Base-by-base conservation (phyloP, 495 filamentous ascomycete species). In the Tirmania nivea region DNA sequence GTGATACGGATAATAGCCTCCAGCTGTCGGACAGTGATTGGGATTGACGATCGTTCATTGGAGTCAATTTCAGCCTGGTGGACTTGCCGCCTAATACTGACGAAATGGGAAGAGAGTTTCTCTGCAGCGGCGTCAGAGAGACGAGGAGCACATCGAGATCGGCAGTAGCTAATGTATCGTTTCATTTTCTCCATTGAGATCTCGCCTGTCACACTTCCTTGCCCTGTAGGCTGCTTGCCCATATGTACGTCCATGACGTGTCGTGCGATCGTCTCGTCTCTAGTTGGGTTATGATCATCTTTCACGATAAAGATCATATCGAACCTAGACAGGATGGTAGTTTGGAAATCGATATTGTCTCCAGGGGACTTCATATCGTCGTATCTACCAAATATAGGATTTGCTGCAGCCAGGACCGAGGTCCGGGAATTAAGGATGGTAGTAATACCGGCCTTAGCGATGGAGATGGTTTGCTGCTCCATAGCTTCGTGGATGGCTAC, bases 241-340 rank as follows among this genome's bases (percentile, higher is more conserved):
- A 95, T 99, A 63, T 95, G 87, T 57, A 96, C 86, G 49, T 81
- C 83, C 84, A 96, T 95, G 59, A 99, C 89, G 73, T 96, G 90
- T 51, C 82, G 84, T 11, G 92, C 92, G 51, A 99, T 95, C 1
- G 75, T 79, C 70, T 96, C 89, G 67, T 99, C 92, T 59, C 86
- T 79, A 42, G 73, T 78, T 42, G 84, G 78, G 50, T 92, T 84
- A 67, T 99, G 92, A 53, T 93, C 86, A 62, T 99, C 92, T 35
- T 84, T 84, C 49, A 99, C 88, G 58, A 99, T 93, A 73, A 96
- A 99, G 61, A 99, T 95, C 87, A 99, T 94, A 69, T 99, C 92
- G 69, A 99, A 99, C 70, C 92, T 81, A 1, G 90, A 96, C 51
- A 99, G 67, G 65, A 99, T 96, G 17, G 92, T 99, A 2, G 92